Percentiles rank a stretch among this genome's conserved stretches.
Conservation (phyloP, 805 yeast genomes). For the Candida qinlingensis region DNA sequence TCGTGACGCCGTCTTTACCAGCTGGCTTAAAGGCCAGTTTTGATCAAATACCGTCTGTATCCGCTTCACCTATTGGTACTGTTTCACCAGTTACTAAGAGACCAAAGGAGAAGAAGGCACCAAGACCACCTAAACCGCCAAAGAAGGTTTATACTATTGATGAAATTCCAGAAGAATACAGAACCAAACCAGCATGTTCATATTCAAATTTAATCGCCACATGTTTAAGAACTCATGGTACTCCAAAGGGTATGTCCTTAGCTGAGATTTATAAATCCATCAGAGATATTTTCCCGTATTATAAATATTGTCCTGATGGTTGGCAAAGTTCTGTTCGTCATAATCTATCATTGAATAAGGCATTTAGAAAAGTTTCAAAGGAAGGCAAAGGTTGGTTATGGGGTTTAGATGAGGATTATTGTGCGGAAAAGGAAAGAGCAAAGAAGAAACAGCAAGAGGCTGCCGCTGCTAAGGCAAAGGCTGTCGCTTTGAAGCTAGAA, state of each 20-base stretch:
- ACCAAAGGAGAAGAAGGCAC: conserved; percentile 39
- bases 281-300: conserved; percentile 84
- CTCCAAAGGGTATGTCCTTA: conserved; percentile 69
- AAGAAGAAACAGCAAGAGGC: conserved; percentile 63
- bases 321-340: conserved; percentile 97
- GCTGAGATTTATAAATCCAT: conserved; percentile 85
- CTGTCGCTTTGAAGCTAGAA: conserved; percentile 47
- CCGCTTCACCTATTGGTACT: not conserved
- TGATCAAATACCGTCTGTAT: too few relatives aligned
- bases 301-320: conserved; percentile 90
- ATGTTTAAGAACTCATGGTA: conserved; percentile 63
- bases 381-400: conserved; percentile 95
- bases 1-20: too few relatives aligned
- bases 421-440: conserved; percentile 74
- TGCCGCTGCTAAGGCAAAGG: conserved; percentile 55
- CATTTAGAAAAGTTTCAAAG: conserved; percentile 73
- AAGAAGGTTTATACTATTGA: conserved; percentile 69
- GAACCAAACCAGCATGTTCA: conserved; percentile 78
- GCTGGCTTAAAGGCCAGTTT: too few relatives aligned
- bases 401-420: conserved; percentile 84
- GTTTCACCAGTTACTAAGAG: conserved; percentile 31
- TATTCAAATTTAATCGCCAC: conserved; percentile 77
- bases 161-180: conserved; percentile 83
- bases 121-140: conserved; percentile 45
- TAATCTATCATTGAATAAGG: conserved; percentile 78